Percentiles rank a stretch among this genome's conserved stretches.
Conservation (phyloP, 2,329 filamentous ascomycete genomes). For the Dactylellina drechsleri region DNA sequence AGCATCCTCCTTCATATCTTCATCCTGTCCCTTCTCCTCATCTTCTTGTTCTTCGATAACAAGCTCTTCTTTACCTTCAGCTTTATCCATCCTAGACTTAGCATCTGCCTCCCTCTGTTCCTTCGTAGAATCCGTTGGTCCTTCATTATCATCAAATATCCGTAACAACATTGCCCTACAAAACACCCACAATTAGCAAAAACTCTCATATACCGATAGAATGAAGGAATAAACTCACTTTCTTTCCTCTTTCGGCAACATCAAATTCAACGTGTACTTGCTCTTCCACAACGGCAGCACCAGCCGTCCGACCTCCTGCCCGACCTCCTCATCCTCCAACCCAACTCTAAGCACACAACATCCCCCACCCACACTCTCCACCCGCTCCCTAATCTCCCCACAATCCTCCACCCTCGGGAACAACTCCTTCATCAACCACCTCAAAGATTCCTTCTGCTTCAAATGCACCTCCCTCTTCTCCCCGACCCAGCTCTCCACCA, state of each 20-base stretch:
- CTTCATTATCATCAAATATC: slow-evolving; percentile 88
- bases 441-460: slow-evolving; percentile 80
- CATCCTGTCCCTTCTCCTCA: slow-evolving; percentile 60
- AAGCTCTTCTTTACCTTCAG: slow-evolving; percentile 23
- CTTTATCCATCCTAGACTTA: slow-evolving; percentile 57
- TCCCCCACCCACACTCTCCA: slow-evolving; percentile 83
- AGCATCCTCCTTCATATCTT: slow-evolving; percentile 60
- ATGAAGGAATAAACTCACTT: slow-evolving; percentile 60
- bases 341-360: slow-evolving; percentile 90
- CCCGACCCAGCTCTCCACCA: slow-evolving; percentile 90
- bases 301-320: slow-evolving; percentile 70
- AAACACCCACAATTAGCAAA: slow-evolving; percentile 1
- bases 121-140: slow-evolving; percentile 76
- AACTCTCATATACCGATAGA: neutral
- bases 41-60: slow-evolving; percentile 46
- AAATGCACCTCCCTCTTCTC: slow-evolving; percentile 78
- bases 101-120: slow-evolving; percentile 65
- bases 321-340: slow-evolving; percentile 70
- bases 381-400: slow-evolving; percentile 85
- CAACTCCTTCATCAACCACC: slow-evolving; percentile 89
- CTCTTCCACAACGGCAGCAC: slow-evolving; percentile 94
- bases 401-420: slow-evolving; percentile 86
- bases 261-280: slow-evolving; percentile 89
- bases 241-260: slow-evolving; percentile 97
- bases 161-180: slow-evolving; percentile 82